Conservation (phyloP, 2,329 filamentous ascomycete genomes). For the Nigrospora sphaerica region DNA sequence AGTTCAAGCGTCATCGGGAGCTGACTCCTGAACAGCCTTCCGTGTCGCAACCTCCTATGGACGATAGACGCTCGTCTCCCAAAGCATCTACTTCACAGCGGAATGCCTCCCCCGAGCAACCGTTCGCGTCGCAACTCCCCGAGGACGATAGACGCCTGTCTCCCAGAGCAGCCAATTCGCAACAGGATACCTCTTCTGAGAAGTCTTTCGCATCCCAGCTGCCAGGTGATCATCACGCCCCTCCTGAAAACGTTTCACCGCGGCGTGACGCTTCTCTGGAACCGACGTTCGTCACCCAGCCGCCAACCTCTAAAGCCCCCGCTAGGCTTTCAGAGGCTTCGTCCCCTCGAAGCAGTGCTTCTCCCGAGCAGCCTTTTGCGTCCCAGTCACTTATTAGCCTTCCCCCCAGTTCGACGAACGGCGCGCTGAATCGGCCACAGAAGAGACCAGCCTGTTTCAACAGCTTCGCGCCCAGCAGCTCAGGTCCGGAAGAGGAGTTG, state of each 20-base stretch:
- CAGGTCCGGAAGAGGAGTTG: slow-evolving; percentile 20
- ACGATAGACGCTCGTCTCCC: background rate
- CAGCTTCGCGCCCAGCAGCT: slow-evolving; percentile 17
- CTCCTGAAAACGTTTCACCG: too few species aligned
- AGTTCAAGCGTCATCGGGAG: background rate
- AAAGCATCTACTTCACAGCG: background rate
- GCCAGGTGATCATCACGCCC: too few species aligned
- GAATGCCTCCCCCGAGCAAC: background rate
- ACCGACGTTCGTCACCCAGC: too few species aligned
- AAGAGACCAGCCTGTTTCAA: slow-evolving; percentile 1
- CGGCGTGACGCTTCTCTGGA: too few species aligned
- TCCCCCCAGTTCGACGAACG: slow-evolving; percentile 12
- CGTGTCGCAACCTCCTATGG: background rate
- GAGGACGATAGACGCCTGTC: background rate
- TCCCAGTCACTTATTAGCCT: slow-evolving; percentile 17
- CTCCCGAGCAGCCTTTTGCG: slow-evolving; percentile 8
- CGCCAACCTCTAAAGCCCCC: too few species aligned
- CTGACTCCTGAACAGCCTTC: background rate
- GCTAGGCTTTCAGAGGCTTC: background rate
- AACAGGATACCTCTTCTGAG: too few species aligned
- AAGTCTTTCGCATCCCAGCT: too few species aligned
- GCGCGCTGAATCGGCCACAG: slow-evolving; percentile 3
- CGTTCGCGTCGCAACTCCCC: slow-evolving; percentile 17
- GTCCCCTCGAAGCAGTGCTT: background rate
- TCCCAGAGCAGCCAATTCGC: too few species aligned